Conservation (phyloP, 2,329 filamentous ascomycete species). For the Colletotrichum sp. region DNA sequence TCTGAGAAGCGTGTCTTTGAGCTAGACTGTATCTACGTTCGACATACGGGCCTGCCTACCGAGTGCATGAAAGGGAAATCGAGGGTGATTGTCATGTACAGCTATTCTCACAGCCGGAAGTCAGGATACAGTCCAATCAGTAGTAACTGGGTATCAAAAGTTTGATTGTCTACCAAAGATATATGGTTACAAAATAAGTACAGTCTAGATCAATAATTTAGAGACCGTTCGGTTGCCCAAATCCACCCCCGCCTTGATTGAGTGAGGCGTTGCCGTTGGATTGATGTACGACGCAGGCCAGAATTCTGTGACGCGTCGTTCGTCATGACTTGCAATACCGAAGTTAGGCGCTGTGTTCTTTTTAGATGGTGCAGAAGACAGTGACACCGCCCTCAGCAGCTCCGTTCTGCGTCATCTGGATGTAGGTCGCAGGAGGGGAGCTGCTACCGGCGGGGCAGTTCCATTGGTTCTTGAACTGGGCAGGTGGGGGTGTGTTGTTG, state of each 20-base stretch:
- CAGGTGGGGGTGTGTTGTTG: neutral
- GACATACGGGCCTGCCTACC: neutral
- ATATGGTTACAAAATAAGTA: neutral
- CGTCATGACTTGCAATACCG: neutral
- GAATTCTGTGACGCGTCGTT: neutral
- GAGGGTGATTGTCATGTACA: neutral
- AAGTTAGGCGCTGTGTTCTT: neutral
- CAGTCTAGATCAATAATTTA: neutral
- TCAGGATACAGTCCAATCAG: rapidly evolving
- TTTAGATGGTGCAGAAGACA: neutral
- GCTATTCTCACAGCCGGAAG: neutral
- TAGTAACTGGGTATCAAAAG: neutral
- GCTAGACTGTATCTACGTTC: neutral
- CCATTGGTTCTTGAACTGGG: neutral
- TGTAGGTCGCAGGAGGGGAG: neutral
- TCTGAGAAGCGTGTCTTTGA: too few species aligned
- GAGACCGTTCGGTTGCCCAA: neutral
- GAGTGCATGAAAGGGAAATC: neutral
- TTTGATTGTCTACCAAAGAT: neutral
- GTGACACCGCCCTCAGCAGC: neutral
- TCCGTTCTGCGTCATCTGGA: neutral
- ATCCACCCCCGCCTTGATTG: rapidly evolving
- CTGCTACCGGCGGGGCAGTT: neutral
- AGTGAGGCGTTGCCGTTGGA: neutral
- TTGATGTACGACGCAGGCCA: neutral